Percentiles rank a stretch among this genome's conserved stretches.
Conservation (phyloP, 805 yeast species). For the Candida taoyuanica region DNA sequence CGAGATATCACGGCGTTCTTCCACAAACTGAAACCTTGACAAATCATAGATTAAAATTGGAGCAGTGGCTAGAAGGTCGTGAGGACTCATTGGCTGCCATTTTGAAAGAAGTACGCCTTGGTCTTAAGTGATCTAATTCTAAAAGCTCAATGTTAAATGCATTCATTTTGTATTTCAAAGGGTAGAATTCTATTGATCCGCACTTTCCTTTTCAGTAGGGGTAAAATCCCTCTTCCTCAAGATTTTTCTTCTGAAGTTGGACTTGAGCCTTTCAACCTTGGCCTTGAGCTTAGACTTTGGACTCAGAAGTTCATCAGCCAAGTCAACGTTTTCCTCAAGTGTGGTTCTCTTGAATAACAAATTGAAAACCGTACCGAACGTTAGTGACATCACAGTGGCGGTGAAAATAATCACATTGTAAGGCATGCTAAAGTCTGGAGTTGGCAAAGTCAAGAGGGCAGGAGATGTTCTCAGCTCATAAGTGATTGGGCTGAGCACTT, state of each 20-base stretch:
- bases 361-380: conserved; percentile 84
- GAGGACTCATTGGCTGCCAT: conserved; percentile 26
- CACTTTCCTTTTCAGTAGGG: not conserved
- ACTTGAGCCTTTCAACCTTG: conserved; percentile 4
- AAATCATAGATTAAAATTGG: conserved; percentile 35
- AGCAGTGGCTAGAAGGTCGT: conserved; percentile 34
- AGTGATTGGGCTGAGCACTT: conserved; percentile 39
- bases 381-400: conserved; percentile 87
- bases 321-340: conserved; percentile 56
- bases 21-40: conserved; percentile 40
- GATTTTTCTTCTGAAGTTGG: not conserved
- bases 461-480: conserved; percentile 78
- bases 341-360: conserved; percentile 69
- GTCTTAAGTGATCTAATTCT: conserved; percentile 10
- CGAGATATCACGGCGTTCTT: conserved; percentile 33
- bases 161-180: not conserved
- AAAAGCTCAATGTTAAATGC: not conserved
- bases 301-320: conserved; percentile 18
- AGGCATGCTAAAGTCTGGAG: conserved; percentile 99
- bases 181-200: too few species aligned
- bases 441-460: conserved; percentile 80
- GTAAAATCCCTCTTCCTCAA: not conserved
- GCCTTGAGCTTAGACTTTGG: conserved; percentile 9
- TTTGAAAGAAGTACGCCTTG: conserved; percentile 35
- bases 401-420: conserved; percentile 93